Conservation (phyloP, 345 rosid species). For the Eucalyptus microcorys region DNA sequence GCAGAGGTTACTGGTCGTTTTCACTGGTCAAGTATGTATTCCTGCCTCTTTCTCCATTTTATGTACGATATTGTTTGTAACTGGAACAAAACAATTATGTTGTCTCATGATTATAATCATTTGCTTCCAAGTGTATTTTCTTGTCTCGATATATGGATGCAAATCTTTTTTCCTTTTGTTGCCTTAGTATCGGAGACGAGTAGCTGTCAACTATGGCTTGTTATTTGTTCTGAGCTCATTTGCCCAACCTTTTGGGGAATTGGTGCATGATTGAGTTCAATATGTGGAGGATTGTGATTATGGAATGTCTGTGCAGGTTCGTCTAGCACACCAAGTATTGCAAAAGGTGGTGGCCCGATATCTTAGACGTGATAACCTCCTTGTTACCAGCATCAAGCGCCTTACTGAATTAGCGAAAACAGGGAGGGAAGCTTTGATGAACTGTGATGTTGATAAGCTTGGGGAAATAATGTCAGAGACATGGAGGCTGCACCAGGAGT, state of each 20-base stretch:
- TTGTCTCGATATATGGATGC: neutral
- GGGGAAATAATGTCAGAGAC: slow-evolving; percentile 94
- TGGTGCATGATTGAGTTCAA: neutral
- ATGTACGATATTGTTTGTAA: neutral
- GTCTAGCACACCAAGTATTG: slow-evolving; percentile 85
- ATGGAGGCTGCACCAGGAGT: slow-evolving; percentile 96
- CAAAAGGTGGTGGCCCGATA: slow-evolving; percentile 88
- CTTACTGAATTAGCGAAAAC: slow-evolving; percentile 69
- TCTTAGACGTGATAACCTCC: slow-evolving; percentile 73
- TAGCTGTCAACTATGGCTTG: neutral
- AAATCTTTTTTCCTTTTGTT: neutral
- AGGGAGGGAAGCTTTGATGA: slow-evolving; percentile 92
- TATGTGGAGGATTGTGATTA: neutral
- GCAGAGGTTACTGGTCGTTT: slow-evolving; percentile 72
- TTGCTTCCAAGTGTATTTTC: neutral
- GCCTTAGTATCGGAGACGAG: neutral
- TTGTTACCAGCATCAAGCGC: slow-evolving; percentile 75
- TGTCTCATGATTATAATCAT: neutral
- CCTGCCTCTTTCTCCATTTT: neutral
- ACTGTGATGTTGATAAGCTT: slow-evolving; percentile 57
- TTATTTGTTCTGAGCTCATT: neutral
- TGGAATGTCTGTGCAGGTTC: slow-evolving; percentile 38
- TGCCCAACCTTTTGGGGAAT: neutral
- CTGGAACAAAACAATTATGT: neutral
- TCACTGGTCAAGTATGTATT: slow-evolving; percentile 85